These are phyloP conservation scores for Vitis rotundifolia DNA, from an alignment of 164 flowering plant genomes.

Conservation along the genomic window DNA sequence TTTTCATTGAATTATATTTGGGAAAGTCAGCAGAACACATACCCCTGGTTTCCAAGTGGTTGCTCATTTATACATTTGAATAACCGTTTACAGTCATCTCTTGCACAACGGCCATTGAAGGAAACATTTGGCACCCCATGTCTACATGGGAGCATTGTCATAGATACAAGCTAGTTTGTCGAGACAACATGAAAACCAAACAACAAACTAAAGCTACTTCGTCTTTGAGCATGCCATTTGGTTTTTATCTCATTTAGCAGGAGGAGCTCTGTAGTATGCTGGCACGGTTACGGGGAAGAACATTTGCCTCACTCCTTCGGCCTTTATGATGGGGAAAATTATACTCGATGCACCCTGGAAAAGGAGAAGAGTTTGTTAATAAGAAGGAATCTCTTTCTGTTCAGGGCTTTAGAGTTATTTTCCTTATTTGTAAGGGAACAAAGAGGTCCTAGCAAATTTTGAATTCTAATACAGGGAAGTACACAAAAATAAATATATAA, in stretches of 20 bases:
- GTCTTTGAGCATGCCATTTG: neutral
- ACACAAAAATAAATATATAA: too few species aligned
- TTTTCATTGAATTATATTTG: too few species aligned
- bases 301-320: conserved; percentile 86
- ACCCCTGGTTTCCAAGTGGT: neutral
- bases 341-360: conserved; percentile 50
- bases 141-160: neutral
- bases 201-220: neutral
- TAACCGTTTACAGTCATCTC: neutral
- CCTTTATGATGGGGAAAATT: conserved; percentile 73
- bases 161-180: neutral
- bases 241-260: conserved; percentile 17
- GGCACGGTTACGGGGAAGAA: conserved; percentile 70
- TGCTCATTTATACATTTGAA: neutral
- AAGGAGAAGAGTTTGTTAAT: too few species aligned
- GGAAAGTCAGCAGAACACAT: neutral
- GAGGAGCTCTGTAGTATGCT: conserved; percentile 64
- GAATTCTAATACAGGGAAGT: too few species aligned
- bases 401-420: too few species aligned
- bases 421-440: too few species aligned
- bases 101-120: neutral
- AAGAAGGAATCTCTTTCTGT: too few species aligned
- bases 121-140: neutral
- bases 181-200: neutral
- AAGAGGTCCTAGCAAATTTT: too few species aligned